Conservation (phyloP, 2,329 filamentous ascomycete genomes). For the Colletotrichum ledebouriae region DNA sequence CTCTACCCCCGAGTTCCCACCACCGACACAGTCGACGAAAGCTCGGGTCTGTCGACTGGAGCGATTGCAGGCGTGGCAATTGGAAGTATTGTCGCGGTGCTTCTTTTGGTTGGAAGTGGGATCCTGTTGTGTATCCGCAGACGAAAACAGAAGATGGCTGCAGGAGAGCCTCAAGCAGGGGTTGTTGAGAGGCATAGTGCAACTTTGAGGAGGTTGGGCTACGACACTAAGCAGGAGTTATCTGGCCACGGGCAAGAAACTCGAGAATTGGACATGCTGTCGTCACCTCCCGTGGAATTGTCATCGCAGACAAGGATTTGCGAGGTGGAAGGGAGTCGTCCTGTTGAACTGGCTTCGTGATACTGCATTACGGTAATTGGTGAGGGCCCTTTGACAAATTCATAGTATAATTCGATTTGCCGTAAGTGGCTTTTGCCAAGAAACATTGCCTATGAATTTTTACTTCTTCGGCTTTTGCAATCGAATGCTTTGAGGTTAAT, state of each 20-base stretch:
- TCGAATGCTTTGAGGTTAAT: too few species aligned
- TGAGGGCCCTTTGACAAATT: too few species aligned
- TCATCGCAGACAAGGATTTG: neutral
- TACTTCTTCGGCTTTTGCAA: accelerated
- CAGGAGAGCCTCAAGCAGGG: neutral
- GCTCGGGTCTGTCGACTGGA: neutral
- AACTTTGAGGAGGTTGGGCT: neutral
- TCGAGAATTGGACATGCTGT: neutral
- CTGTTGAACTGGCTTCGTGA: too few species aligned
- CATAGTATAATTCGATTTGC: too few species aligned
- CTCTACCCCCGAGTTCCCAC: constrained; percentile 11
- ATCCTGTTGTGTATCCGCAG: constrained; percentile 2
- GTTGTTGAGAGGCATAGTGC: neutral
- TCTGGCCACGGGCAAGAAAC: neutral
- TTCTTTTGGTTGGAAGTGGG: neutral
- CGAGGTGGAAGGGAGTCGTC: too few species aligned
- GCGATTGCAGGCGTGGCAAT: constrained; percentile 16
- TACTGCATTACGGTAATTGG: too few species aligned
- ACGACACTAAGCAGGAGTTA: neutral
- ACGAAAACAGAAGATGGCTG: constrained; percentile 7
- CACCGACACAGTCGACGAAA: neutral
- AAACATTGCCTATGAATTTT: too few species aligned
- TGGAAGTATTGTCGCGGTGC: neutral
- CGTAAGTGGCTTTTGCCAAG: too few species aligned
- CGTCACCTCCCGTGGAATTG: neutral